These are phyloP conservation scores for Venturia pyrina DNA, from an alignment of 2,329 filamentous ascomycete species.

Conservation along the genomic window DNA sequence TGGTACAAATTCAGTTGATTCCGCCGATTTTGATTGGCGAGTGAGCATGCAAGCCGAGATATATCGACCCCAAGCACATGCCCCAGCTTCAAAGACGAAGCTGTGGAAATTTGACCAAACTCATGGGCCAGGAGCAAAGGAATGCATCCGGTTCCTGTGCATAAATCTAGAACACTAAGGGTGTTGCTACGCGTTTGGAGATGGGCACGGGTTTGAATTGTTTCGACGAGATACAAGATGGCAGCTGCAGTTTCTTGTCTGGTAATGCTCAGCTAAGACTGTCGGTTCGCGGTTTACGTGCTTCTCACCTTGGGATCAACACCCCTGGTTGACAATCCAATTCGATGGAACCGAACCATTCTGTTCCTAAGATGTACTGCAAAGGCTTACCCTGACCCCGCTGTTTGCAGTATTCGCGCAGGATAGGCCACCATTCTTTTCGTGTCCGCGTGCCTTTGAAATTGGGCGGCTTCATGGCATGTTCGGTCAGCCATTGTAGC, in stretches of 20 bases:
- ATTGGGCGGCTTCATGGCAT: conserved; percentile 27
- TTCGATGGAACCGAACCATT: conserved; percentile 78
- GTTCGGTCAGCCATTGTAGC: conserved; percentile 61
- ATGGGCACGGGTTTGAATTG: neutral
- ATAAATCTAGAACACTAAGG: conserved; percentile 69
- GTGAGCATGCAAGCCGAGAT: conserved; percentile 50
- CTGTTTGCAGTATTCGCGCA: conserved; percentile 21
- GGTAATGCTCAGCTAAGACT: neutral
- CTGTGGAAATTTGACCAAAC: neutral
- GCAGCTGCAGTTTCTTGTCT: conserved; percentile 39
- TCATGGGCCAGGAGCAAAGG: conserved; percentile 39
- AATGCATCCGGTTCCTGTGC: conserved; percentile 87
- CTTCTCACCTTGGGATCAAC: conserved; percentile 63
- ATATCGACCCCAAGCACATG: conserved; percentile 64
- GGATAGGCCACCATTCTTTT: conserved; percentile 16
- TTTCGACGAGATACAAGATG: conserved; percentile 22
- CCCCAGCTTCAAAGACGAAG: conserved; percentile 24
- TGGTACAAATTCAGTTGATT: conserved; percentile 18
- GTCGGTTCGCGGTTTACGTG: conserved; percentile 16
- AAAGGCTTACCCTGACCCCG: conserved; percentile 61
- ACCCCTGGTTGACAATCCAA: conserved; percentile 69
- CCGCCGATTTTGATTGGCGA: conserved; percentile 55
- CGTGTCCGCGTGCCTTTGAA: conserved; percentile 4
- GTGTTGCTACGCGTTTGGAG: conserved; percentile 5
- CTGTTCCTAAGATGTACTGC: conserved; percentile 80